Conservation (phyloP, 148 eudicot genomes). For the Bassia scoparia region DNA sequence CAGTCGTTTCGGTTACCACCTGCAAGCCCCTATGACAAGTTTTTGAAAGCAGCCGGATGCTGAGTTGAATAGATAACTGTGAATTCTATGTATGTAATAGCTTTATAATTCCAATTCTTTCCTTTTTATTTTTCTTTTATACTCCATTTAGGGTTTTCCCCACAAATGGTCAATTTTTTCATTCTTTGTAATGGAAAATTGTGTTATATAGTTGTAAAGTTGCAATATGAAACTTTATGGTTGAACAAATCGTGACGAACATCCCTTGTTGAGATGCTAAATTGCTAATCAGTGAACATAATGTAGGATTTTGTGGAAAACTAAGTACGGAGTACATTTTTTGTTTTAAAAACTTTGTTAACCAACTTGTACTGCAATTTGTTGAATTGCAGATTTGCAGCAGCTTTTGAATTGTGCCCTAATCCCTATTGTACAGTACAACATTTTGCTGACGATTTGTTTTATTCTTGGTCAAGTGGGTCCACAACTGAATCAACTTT, state of each 20-base stretch:
- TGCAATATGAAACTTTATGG: background rate
- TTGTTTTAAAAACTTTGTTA: no score
- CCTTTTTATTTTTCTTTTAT: background rate
- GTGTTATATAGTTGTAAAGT: constrained; percentile 8
- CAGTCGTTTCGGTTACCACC: constrained; percentile 76
- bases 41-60: constrained; percentile 84
- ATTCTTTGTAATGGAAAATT: constrained; percentile 31
- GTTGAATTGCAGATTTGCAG: no score
- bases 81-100: constrained; percentile 27
- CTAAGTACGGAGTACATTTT: no score
- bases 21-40: constrained; percentile 86
- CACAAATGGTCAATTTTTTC: constrained; percentile 26
- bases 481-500: no score
- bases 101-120: background rate
- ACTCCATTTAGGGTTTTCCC: background rate
- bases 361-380: no score
- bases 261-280: background rate
- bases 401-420: no score
- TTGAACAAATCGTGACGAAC: background rate
- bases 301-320: no score
- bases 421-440: no score
- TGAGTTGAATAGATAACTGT: constrained; percentile 34
- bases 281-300: no score
- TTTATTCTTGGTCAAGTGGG: no score
- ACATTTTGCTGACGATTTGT: no score